A percentile compares a stretch with the other conserved stretches of the same genome.
phyloP scores from a whole-genome alignment of 73 alveolate species.

The Stentor coeruleus region DNA sequence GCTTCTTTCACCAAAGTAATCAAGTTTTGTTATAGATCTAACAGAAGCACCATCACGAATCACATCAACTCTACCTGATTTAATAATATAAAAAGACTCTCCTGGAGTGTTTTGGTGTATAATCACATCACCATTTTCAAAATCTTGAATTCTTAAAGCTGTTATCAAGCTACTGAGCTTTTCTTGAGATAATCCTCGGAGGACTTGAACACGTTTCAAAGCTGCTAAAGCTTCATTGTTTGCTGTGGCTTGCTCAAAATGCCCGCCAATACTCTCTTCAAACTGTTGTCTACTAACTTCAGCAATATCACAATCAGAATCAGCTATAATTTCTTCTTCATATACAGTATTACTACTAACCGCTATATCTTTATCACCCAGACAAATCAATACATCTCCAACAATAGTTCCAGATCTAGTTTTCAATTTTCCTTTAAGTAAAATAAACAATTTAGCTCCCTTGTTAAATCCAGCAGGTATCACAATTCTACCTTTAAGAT shows the following conservation, averaged over 20 bases:
- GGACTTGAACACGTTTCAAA: constrained; percentile 36
- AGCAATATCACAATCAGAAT: constrained; percentile 3
- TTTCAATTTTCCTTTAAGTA: not conserved
- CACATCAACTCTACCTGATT: constrained; percentile 51
- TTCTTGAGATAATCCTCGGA: constrained; percentile 35
- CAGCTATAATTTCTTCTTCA: constrained; percentile 15
- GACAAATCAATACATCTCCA: not conserved
- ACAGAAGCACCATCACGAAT: constrained; percentile 32
- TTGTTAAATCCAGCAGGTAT: not conserved
- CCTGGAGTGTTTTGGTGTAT: constrained; percentile 41
- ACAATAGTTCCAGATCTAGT: not conserved
- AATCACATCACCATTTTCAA: constrained; percentile 33
- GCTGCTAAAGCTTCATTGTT: constrained; percentile 25
- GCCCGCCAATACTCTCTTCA: constrained; percentile 28
- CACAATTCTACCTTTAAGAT: not conserved
- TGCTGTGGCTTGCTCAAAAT: not conserved
- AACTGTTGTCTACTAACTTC: not conserved
- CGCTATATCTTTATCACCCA: constrained; percentile 21
- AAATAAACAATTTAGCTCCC: not conserved
- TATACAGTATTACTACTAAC: constrained; percentile 16
- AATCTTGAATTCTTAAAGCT: constrained; percentile 26
- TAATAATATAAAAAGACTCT: constrained; percentile 40
- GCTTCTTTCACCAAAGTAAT: constrained; percentile 57
- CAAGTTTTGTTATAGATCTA: constrained; percentile 49
- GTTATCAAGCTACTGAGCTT: constrained; percentile 34